phyloP scores from a whole-genome alignment of 495 filamentous ascomycete genomes.

The Venustampulla echinocandica region DNA sequence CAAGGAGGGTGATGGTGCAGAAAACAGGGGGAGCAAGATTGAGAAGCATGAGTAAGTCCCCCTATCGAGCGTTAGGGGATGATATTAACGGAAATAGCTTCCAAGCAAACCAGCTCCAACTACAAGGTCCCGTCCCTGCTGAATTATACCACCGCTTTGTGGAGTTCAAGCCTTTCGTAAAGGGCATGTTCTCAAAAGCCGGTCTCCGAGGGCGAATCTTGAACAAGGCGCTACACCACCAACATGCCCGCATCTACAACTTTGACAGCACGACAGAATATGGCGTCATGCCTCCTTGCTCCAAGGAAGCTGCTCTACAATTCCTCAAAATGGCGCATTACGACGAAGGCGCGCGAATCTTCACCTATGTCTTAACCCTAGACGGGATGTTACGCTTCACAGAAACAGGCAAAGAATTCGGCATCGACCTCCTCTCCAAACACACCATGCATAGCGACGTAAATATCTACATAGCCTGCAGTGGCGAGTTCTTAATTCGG shows the following conservation, averaged over 20 bases:
- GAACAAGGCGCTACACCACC: constrained; percentile 78
- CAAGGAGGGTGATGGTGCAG: constrained; percentile 27
- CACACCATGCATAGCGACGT: constrained; percentile 95
- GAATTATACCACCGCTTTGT: constrained; percentile 83
- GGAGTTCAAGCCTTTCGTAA: constrained; percentile 85
- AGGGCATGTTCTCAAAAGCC: constrained; percentile 71
- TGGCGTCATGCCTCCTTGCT: constrained; percentile 42
- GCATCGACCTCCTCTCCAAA: constrained; percentile 83
- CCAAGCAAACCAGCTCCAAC: constrained; percentile 87
- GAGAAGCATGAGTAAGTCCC: constrained; percentile 62
- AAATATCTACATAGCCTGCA: constrained; percentile 78
- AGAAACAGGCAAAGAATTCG: constrained; percentile 89
- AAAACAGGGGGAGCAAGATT: constrained; percentile 36
- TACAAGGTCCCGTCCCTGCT: constrained; percentile 70
- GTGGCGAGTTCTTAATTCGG: constrained; percentile 87
- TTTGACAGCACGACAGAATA: constrained; percentile 65
- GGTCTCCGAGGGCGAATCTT: constrained; percentile 72
- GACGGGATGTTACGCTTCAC: constrained; percentile 84
- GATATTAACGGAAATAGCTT: constrained; percentile 45
- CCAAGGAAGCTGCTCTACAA: constrained; percentile 58
- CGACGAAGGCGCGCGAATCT: constrained; percentile 76
- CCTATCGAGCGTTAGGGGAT: neutral
- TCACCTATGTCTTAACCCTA: constrained; percentile 85
- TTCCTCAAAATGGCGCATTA: constrained; percentile 83
- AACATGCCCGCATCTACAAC: constrained; percentile 83